phyloP scores from a whole-genome alignment of 768 basidiomycete species.

The Trametes elegans region DNA sequence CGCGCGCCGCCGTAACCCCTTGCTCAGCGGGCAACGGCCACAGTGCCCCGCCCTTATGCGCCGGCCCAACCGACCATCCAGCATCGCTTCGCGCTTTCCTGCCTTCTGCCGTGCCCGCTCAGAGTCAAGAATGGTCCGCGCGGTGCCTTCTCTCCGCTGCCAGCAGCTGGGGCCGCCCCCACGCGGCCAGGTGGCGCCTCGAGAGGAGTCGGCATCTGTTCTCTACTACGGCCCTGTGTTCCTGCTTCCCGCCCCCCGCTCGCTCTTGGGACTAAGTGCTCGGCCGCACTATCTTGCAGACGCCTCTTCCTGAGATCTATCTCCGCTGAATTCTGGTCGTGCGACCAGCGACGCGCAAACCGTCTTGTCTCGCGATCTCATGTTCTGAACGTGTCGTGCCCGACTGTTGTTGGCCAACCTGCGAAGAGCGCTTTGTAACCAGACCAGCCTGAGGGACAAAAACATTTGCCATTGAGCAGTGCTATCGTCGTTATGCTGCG shows the following conservation, averaged over 20 bases:
- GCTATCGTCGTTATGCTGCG: too few relatives aligned
- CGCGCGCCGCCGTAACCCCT: neutral
- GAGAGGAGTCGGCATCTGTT: neutral
- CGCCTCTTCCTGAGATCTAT: neutral
- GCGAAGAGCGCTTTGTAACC: slow-evolving; percentile 2
- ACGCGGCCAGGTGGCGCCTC: slow-evolving; percentile 11
- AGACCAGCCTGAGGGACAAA: neutral
- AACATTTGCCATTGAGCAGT: neutral
- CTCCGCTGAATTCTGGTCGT: neutral
- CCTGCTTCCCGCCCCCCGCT: neutral
- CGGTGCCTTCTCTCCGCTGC: neutral
- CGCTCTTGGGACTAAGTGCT: neutral
- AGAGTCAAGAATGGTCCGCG: neutral
- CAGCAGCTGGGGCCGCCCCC: slow-evolving; percentile 7
- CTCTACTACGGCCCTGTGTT: neutral
- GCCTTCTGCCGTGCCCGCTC: neutral
- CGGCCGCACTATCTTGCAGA: neutral
- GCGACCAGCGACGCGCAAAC: neutral
- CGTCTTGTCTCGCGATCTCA: neutral
- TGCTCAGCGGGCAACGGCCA: slow-evolving; percentile 3
- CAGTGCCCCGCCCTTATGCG: neutral
- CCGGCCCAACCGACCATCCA: neutral
- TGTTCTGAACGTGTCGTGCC: neutral
- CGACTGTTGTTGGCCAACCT: neutral
- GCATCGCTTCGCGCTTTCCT: neutral